Percentiles rank a stretch among this genome's conserved stretches.
These are phyloP conservation scores for Mycena albidolilacea DNA, from an alignment of 768 basidiomycete species.

Conservation along the genomic window DNA sequence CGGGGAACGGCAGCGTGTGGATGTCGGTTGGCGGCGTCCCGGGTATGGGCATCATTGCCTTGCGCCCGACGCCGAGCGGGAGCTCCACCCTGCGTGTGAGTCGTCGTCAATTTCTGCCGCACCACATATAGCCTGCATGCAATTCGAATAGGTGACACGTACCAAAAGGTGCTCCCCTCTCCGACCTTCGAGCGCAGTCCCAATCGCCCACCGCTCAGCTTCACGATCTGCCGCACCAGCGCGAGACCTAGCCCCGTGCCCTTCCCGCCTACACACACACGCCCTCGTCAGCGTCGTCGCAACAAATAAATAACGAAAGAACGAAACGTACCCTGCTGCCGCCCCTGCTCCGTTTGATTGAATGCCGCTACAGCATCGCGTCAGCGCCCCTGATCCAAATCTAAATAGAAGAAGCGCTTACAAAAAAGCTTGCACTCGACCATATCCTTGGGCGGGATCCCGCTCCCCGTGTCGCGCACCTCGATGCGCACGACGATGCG, in stretches of 20 bases:
- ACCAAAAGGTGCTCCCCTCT: constrained; percentile 83
- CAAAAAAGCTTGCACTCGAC: constrained; percentile 72
- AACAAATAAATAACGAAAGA: not conserved
- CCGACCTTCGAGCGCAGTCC: constrained; percentile 64
- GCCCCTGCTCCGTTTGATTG: constrained; percentile 72
- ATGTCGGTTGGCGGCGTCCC: constrained; percentile 37
- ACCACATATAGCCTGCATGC: not conserved
- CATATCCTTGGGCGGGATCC: constrained; percentile 74
- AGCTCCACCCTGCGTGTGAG: constrained; percentile 32
- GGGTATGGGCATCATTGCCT: constrained; percentile 53
- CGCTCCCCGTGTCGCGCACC: constrained; percentile 75
- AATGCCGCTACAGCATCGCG: constrained; percentile 60
- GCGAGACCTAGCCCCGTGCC: constrained; percentile 71
- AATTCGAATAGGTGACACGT: constrained; percentile 50
- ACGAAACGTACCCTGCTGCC: constrained; percentile 46
- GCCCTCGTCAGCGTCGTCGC: not conserved
- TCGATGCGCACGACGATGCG: constrained; percentile 78
- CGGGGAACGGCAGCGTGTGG: constrained; percentile 9
- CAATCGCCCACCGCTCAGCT: constrained; percentile 67
- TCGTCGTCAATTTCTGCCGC: not conserved
- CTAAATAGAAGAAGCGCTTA: constrained; percentile 45
- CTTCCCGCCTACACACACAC: constrained; percentile 51
- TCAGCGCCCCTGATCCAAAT: not conserved
- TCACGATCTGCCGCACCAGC: constrained; percentile 71
- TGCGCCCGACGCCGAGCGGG: constrained; percentile 62